Base-by-base conservation (phyloP, 2,329 filamentous ascomycete species). In the Cercospora sp. region DNA sequence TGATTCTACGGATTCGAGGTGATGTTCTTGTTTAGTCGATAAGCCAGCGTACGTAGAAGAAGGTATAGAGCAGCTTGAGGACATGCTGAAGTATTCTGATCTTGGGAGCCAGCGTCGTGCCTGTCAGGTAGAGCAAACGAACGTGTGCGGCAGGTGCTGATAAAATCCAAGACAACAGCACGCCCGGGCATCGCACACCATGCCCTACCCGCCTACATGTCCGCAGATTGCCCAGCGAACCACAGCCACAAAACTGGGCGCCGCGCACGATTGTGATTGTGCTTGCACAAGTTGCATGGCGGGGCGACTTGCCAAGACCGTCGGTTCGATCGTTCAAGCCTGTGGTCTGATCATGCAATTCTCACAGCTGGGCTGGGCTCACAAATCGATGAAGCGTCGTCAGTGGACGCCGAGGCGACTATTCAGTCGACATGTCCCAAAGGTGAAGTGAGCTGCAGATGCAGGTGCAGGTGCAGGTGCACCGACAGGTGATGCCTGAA, bases 141-240 rank as follows among this genome's bases (percentile, higher is more conserved):
- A 55, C 13, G 10, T 30, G 48, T 16, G 23, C 23, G 23, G 23
- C 48, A 28, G 48, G 48, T 26, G 20, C 48, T 55, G 48, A 5
- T 28, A 6, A 55, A 7, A 28, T n/a, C 8, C 48, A 28, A 51
- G 18, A 51, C 18, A 20, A 9, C 45, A 51, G 13, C 55, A 31
- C 26, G 55, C 13, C 45, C 28, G 13, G 39, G 45, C n/a, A 23
- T 55, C 33, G 16, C 48, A 55, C 39, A 31, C 23, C n/a, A 12
- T 16, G 45, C 7, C 16, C 28, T 26, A 23, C 30, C 42, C 20
- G 13, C 13, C 8, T n/a, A 28, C 30, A 16, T 28, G 2, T 28
- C 61, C 61, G 45, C 61, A 16, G 45, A 55, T 55, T 55, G 61
- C 60, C 60, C 45, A 63, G 60, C 60, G 45, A 53, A 53, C 45